Base-by-base conservation (phyloP, 192 early-diverging fungal genomes). In the Coemansia sp. region DNA sequence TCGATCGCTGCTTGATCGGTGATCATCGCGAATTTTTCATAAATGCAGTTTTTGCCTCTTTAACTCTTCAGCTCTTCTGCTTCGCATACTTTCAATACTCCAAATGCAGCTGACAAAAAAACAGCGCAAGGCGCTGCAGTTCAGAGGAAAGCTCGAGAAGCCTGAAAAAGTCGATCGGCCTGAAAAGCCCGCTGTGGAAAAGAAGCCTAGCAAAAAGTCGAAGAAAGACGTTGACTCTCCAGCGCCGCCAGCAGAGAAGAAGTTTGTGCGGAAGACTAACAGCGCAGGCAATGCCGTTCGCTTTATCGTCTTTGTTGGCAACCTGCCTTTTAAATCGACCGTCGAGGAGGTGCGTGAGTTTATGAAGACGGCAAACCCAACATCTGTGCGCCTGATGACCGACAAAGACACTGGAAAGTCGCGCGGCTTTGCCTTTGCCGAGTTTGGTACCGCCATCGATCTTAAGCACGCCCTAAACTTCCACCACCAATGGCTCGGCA, bases 381-480 rank as follows among this genome's bases (percentile, higher is more conserved):
- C 72, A 12, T 87, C 87, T 0, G 79, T 86, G 5, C 87, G 89
- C 25, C 62, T 90, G 20, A 83, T 87, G 68, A 88, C 87, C 20
- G 83, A 90, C 62, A 90, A 88, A 64, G 68, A 73, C 2, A 89
- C 89, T 1, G 85, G 85, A 50, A 88, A 88, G 69, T 85, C 85
- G 60, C 86, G 87, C 50, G 89, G 89, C 2, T 90, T 89, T 74
- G 87, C 89, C 20, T 90, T 90, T 77, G 72, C 86, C 28, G 89
- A 90, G 69, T 85, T 90, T 58, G 79, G 69, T 12, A 72, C 73
- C 26, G 66, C 82, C 15, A 74, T 75, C 9, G 62, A 85, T 28
- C 57, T 88, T 68, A 86, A 83, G 74, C 85, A 80, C 69, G 87
- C 85, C 49, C 66, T 90, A 11, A 84, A 75, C 34, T 90, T 87